Base-by-base conservation (phyloP, 371 early-diverging fungal species). In the Blastocladiella emersonii region DNA sequence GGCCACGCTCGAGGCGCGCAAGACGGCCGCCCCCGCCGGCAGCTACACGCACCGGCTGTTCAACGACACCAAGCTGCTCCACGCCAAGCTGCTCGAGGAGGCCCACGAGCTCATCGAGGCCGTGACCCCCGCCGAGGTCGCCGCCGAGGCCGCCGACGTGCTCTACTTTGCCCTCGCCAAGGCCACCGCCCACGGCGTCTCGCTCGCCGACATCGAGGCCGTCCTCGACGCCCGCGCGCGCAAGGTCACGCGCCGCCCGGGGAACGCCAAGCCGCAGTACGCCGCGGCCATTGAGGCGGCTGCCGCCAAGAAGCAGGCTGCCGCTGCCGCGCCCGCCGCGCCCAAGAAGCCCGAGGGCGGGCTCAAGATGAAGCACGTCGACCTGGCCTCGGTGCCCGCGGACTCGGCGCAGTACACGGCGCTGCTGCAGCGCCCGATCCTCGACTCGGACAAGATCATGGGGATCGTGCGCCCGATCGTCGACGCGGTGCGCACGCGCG, bases 121-220 rank as follows among this genome's bases (percentile, higher is more conserved):
- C 35, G 76, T 68, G 15, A 73, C 72, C 2, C 74, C 74, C 34
- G 83, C 85, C 1, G 90, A 95, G 3, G 83, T 95, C 66, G 92
- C 95, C 6, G 91, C 89, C 84, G 97, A 98, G 72, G 88, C 95
- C 34, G 97, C 98, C 32, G 98, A 98, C 70, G 73, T 96, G 63
- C 81, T 98, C 61, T 98, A 95, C 78, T 98, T 98, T 80, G 86
- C 91, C 6, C 74, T 98, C 57, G 85, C 83, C 61, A 93, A 91
- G 68, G 92, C 93, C 74, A 82, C 87, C 3, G 79, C 81, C 39
- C 73, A 77, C 39, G 95, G 92, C 43, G 93, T 94, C 5, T 74
- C 78, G 4, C 75, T 98, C 36, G 70, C 84, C 7, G 97, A 96
- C 67, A 75, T 98, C 15, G 95, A 94, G 72, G 78, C 75, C 69